Evolutionary conservation across 1,284 basidiomycete genomes (phyloP), one percentile per base, ranked within the genome.

Genomic region (Ganoderma resinaceum): DNA sequence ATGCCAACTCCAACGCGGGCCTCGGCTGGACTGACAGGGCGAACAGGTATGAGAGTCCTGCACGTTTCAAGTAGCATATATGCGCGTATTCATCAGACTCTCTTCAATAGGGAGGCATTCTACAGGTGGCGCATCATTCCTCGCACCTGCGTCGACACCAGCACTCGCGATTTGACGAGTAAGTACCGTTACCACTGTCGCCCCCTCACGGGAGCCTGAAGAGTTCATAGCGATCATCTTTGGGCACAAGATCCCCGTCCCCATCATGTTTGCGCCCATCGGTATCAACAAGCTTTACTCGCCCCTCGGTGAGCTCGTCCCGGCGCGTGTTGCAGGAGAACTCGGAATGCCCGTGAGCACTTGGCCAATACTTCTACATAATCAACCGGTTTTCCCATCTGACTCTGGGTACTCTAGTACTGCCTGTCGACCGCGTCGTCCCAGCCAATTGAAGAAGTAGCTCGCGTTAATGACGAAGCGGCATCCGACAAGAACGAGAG

Each of bases 261-360:
- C 87, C 3, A 84, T 89, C 65, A 75, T 85, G 46, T 87, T 89
- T 70, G 85, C 86, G 0, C 87, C 87, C 2, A 86, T 89, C 60
- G 88, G 87, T 0, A 86, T 89, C 71, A 88, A 87, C 77, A 87
- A 87, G 76, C 80, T 89, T 55, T 88, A 88, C 73, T 80, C 81
- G 46, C 82, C 82, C 0, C 72, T 79, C 3, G 88, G 87, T 3
- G 88, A 89, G 71, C 79, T 88, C 16, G 81, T 86, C 14, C 85
- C 87, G 2, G 88, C 87, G 0, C 83, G 82, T 66, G 83, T 89
- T 12, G 87, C 88, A 0, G 84, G 84, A 2, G 86, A 89, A 70
- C 80, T 89, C 8, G 85, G 85, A 12, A 76, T 90, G 11, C 87
- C 87, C 11, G 83, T 84, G 58, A 63, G 80, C 75, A 11, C n/a